Evolutionary conservation across 2,329 filamentous ascomycete genomes (phyloP).

Genomic region (Arthrobotrys megalospora): DNA sequence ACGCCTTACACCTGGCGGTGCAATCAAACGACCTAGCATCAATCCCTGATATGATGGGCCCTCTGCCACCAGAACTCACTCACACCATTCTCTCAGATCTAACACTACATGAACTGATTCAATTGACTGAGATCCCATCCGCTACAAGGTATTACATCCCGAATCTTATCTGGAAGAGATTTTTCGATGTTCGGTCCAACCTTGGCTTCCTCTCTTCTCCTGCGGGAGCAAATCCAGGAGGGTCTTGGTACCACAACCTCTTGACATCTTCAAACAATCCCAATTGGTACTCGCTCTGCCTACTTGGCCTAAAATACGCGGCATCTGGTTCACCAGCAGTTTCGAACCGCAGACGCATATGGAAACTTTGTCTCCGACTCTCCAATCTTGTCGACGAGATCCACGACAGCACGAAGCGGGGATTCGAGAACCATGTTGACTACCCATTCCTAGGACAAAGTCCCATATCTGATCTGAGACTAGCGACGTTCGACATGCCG

Average conservation of each 20-base stretch:
- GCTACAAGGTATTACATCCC: not conserved
- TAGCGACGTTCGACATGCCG: too few relatives aligned
- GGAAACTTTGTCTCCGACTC: conserved; percentile 9
- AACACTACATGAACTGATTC: not conserved
- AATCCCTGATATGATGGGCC: conserved; percentile 22
- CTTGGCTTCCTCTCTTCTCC: conserved; percentile 10
- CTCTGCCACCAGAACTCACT: conserved; percentile 5
- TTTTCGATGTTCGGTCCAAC: conserved; percentile 8
- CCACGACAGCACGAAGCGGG: not conserved
- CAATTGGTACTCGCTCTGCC: conserved; percentile 4
- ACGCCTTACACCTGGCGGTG: too few relatives aligned
- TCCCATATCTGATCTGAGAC: not conserved
- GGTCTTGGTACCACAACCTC: not conserved
- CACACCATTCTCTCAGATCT: conserved; percentile 1
- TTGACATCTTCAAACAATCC: not conserved
- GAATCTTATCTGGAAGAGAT: conserved; percentile 12
- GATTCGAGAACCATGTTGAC: not conserved
- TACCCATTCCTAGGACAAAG: conserved; percentile 28
- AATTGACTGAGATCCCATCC: not conserved
- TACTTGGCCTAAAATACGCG: not conserved
- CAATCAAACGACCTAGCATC: not conserved
- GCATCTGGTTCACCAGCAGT: not conserved
- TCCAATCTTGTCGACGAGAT: conserved; percentile 31
- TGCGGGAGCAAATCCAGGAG: not conserved
- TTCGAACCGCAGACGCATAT: conserved; percentile 1